Evolutionary conservation across 2,329 filamentous ascomycete species (phyloP), one percentile per base, ranked within the genome.

Genomic region (Bimuria novae-zelandiae): DNA sequence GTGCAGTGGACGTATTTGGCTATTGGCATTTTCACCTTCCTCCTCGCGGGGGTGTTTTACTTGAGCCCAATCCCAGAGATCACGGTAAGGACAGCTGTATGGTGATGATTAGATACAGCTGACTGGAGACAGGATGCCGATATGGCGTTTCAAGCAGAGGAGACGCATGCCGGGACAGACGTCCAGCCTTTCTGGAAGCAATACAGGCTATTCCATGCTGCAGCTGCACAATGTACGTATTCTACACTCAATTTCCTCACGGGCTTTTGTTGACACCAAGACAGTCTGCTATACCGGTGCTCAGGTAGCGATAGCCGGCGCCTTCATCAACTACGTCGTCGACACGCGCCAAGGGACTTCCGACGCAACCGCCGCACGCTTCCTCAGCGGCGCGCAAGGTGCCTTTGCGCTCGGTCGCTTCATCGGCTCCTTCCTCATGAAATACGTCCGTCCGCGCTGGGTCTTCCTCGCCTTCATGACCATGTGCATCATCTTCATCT

Each of bases 171-270:
- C 11, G 68, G 65, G 2, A 68, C 70, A 4, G 69, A 80, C 47
- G 68, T 76, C 22, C 77, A 80, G 49, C 82, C 83, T 0, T 79
- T 87, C 61, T 65, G 68, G 48, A 84, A 82, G 59, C 84, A 87
- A 68, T 91, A 88, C 71, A 84, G 84, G 21, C 79, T 92, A 2
- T 91, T 92, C 79, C 88, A 90, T 63, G 89, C 88, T 11, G 83
- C 88, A 0, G 83, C 86, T 61, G 87, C 88, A 0, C 89, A 93
- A 61, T 92, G 44, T 47, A 21, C 33, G 44, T 21, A 25, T 35
- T 23, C 17, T n/a, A n/a, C n/a, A n/a, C n/a, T n/a, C n/a, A n/a
- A n/a, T n/a, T n/a, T n/a, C n/a, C n/a, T n/a, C n/a, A n/a, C n/a
- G n/a, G n/a, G n/a, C n/a, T 3, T 29, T 10, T 35, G 8, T 4